Base-by-base conservation (phyloP, 495 filamentous ascomycete genomes). In the Lindgomyces ingoldianus region DNA sequence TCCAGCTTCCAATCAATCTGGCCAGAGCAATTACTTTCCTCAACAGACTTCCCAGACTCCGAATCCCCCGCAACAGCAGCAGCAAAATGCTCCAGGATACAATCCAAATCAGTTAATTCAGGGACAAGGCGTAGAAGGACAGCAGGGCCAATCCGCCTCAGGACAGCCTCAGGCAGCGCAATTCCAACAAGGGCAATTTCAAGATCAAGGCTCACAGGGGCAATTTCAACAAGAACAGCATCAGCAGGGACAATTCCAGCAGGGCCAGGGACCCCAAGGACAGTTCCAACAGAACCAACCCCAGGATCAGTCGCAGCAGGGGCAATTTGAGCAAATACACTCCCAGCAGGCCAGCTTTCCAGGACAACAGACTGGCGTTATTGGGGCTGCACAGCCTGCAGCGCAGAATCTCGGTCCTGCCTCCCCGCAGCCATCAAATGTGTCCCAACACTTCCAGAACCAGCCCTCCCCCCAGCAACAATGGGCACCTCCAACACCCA, bases 1-100 rank as follows among this genome's bases (percentile, higher is more conserved):
- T 2, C 65, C 65, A 1, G 58, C 65, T 16, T 68, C 65, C 0
- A 53, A 22, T 9, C 36, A 62, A 21, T 67, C 64, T 12, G 64
- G 64, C 4, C 58, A 68, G 30, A 63, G 27, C 54, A 68, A 68
- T 26, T 68, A 68, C 47, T 68, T 68, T 26, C 51, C 49, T 12
- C 64, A 55, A 57, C 46, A 65, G 46, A 22, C 19, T 36, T 6
- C 29, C 29, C 21, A 42, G n/a, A 33, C 51, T 24, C 30, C 57
- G 27, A 57, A 51, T 8, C 2, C 54, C 46, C 41, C 50, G 42
- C 19, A 48, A 44, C 26, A 57, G 39, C 63, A 55, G 26, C 48
- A 53, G 21, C 50, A 33, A 19, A 47, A 22, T 27, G 22, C 25
- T 6, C 56, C 39, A 12, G 29, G 39, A n/a, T 65, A 60, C 36